Base-by-base conservation (phyloP, 2,329 filamentous ascomycete species). In the Fusarium verticillioides region DNA sequence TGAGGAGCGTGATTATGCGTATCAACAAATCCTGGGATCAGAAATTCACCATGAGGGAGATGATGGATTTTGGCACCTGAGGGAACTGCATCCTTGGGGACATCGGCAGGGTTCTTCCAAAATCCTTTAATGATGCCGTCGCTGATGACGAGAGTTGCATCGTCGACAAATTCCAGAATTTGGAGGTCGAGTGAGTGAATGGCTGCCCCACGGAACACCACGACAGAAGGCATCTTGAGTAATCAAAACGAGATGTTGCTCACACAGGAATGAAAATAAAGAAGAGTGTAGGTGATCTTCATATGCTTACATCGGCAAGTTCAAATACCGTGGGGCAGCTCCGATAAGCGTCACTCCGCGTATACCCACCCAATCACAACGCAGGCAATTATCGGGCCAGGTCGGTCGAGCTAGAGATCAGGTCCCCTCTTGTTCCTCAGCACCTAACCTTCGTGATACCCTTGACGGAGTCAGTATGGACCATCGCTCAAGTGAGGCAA, bases 1-100 rank as follows among this genome's bases (percentile, higher is more conserved):
- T 89, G 86, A 43, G 91, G 90, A 0, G 91, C 91, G 75, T 93
- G 91, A 68, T 91, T 91, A 79, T 93, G 91, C 2, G 90, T 92
- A 80, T 93, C 91, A 43, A 93, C 82, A 70, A 91, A 87, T 30
- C 89, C 88, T 0, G 89, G 89, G 50, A 90, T 85, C 4, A 70
- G 15, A 3, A 69, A 69, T 2, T 69, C 66, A 21, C 66, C 64
- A 6, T 19, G 15, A 0, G n/a, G 3, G 0, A 68, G 18, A n/a
- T 2, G 26, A 4, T 43, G 30, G 30, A 30, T 30, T 30, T 11
- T 30, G 30, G 9, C 30, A 30, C 32, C 4, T 1, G 42, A 4
- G 2, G 49, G 49, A 21, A 63, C 9, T 4, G 26, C 28, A 40
- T 56, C 49, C 7, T 39, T 2, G 7, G 47, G 56, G 2, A 63